Evolutionary conservation across 208 protist genomes (phyloP).

Genomic region (Leishmania lainsoni): DNA sequence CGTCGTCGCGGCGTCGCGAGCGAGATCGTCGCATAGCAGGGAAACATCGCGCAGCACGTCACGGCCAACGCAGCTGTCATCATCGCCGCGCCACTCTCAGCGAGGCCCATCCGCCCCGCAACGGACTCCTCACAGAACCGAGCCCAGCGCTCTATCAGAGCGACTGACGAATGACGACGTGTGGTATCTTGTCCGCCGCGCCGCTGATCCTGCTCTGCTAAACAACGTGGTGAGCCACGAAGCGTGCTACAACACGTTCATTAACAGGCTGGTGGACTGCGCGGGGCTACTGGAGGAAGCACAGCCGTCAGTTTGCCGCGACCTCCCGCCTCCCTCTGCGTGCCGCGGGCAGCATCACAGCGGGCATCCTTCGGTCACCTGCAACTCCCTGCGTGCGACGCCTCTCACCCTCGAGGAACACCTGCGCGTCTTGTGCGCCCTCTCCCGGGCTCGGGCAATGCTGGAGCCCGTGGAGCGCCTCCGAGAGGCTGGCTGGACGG

Average conservation of each 20-base stretch:
- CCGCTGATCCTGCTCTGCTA: constrained; percentile 20
- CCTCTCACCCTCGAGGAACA: constrained; percentile 28
- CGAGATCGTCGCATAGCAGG: constrained; percentile 26
- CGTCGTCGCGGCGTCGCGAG: constrained; percentile 50
- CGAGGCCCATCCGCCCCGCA: constrained; percentile 3
- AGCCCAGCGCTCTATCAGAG: background rate
- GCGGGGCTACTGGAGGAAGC: constrained; percentile 21
- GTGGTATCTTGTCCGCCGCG: constrained; percentile 10
- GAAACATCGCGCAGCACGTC: constrained; percentile 20
- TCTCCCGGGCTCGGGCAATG: constrained; percentile 62
- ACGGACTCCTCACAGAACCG: background rate
- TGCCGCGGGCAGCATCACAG: constrained; percentile 16
- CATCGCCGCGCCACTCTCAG: constrained; percentile 7
- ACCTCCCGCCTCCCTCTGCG: constrained; percentile 20
- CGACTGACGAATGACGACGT: constrained; percentile 22
- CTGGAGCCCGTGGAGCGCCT: constrained; percentile 28
- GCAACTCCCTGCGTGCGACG: background rate
- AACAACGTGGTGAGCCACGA: constrained; percentile 6
- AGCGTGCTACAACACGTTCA: constrained; percentile 20
- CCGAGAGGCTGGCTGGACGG: constrained; percentile 27
- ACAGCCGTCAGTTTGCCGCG: constrained; percentile 3
- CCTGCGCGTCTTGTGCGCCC: constrained; percentile 41
- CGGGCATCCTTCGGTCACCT: background rate
- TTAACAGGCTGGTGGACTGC: constrained; percentile 15
- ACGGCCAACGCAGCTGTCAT: background rate